Base-by-base conservation (phyloP, 1,284 basidiomycete species). In the Bjerkandera adusta region DNA sequence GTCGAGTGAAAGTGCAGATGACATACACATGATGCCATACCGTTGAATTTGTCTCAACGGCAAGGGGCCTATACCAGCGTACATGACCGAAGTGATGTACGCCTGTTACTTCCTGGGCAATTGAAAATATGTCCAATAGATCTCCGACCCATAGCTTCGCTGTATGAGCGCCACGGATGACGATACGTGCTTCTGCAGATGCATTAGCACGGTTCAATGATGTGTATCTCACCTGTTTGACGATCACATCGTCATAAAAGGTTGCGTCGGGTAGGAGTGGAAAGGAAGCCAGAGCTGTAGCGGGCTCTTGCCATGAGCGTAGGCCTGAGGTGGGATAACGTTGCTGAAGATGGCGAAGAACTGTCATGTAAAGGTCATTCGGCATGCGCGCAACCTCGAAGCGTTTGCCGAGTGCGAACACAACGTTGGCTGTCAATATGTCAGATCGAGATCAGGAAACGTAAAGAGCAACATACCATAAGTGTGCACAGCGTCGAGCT, bases 161-260 rank as follows among this genome's bases (percentile, higher is more conserved):
- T 12, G 20, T 8, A 1, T 16, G 34, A 24, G 24, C 26, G n/a
- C 30, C 22, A 1, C 35, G 43, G 4, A 54, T 33, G 1, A 45
- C 27, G 8, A 47, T 45, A 7, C 45, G 40, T 0, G 50, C 49
- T 41, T 52, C 46, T 8, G 42, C 33, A 1, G 16, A 1, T 11
- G 16, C 22, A 2, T 20, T 35, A 2, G 40, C 22, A 13, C 48
- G 47, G 3, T 16, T n/a, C 3, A 49, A 49, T 10, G 58, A 57
- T 26, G 43, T 44, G 38, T 56, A 63, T 1, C 48, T 45, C 8
- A 48, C 51, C 1, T 51, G 46, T 13, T 49, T 18, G 13, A 61
- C 25, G 8, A 60, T 27, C 1, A 55, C 52, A 34, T 63, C 54
- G 43, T 63, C 54, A 34, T 53, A 63, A 12, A 56, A 56, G 0